These are phyloP conservation scores for Penicillium sp. DNA, from an alignment of 2,329 filamentous ascomycete species.

Conservation along the genomic window DNA sequence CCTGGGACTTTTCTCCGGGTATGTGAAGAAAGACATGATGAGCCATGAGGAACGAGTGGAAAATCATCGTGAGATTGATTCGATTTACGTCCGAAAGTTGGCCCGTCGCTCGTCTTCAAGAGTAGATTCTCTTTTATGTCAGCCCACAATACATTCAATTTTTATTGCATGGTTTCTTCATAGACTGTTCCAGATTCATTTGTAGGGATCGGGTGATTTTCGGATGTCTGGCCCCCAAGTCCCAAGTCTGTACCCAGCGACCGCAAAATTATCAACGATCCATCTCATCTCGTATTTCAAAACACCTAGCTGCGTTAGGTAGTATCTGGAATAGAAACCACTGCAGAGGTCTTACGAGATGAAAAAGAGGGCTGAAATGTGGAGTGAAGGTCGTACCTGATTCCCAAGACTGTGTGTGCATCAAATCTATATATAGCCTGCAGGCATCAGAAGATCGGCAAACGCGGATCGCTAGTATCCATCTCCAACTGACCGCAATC, in stretches of 20 bases:
- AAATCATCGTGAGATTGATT: not conserved
- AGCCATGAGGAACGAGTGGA: not conserved
- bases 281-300: conserved; percentile 9
- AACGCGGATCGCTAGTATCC: not conserved
- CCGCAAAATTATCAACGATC: not conserved
- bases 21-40: not conserved
- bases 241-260: not conserved
- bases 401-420: not conserved
- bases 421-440: conserved; percentile 13
- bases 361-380: not conserved
- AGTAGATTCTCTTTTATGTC: not conserved
- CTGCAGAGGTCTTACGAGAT: not conserved
- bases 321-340: not conserved
- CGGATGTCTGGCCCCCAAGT: conserved; percentile 1
- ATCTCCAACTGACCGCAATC: not conserved
- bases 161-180: not conserved
- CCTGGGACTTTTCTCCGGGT: not conserved
- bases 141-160: not conserved
- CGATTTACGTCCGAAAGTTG: not conserved
- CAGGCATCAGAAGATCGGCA: conserved; percentile 11
- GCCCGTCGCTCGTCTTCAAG: no score
- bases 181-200: conserved; percentile 10
- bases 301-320: conserved; percentile 3
- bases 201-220: not conserved
- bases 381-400: not conserved